These are phyloP conservation scores for Pleurotus cornucopiae DNA, from an alignment of 768 basidiomycete species.

Conservation along the genomic window DNA sequence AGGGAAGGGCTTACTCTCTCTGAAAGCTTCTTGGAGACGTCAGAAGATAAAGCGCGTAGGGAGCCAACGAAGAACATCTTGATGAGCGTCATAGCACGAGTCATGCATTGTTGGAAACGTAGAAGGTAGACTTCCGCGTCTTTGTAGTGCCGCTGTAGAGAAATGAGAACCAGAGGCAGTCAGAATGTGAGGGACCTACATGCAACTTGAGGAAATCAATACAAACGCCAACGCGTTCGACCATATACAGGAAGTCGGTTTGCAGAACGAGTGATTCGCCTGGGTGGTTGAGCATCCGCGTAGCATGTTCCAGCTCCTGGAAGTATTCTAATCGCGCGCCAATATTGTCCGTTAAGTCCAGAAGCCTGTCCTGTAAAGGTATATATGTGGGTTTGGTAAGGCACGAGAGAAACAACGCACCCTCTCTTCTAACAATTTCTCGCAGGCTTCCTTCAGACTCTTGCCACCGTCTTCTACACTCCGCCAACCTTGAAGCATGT, in stretches of 20 bases:
- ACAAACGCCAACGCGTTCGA: conserved; percentile 92
- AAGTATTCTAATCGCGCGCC: conserved; percentile 84
- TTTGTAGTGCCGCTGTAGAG: conserved; percentile 73
- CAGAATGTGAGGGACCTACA: conserved; percentile 43
- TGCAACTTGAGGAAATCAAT: conserved; percentile 86
- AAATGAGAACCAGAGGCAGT: neutral
- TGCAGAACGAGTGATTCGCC: conserved; percentile 89
- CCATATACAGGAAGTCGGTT: conserved; percentile 92
- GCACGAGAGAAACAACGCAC: conserved; percentile 37
- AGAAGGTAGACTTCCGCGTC: conserved; percentile 95
- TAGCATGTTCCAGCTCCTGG: conserved; percentile 89
- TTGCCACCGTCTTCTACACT: conserved; percentile 92
- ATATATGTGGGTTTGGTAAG: neutral
- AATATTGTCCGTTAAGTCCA: conserved; percentile 82
- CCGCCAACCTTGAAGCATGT: conserved; percentile 81
- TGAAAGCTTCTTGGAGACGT: conserved; percentile 68
- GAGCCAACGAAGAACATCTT: conserved; percentile 95
- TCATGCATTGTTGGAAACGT: conserved; percentile 97
- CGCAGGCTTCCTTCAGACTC: conserved; percentile 88
- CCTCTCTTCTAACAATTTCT: conserved; percentile 84
- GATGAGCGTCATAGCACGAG: conserved; percentile 95
- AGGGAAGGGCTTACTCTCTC: conserved; percentile 53
- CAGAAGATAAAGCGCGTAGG: conserved; percentile 71
- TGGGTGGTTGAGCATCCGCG: conserved; percentile 90
- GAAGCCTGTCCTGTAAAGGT: conserved; percentile 59